Conservation (phyloP, 257 asterid genomes). For the Verbascum thapsus region DNA sequence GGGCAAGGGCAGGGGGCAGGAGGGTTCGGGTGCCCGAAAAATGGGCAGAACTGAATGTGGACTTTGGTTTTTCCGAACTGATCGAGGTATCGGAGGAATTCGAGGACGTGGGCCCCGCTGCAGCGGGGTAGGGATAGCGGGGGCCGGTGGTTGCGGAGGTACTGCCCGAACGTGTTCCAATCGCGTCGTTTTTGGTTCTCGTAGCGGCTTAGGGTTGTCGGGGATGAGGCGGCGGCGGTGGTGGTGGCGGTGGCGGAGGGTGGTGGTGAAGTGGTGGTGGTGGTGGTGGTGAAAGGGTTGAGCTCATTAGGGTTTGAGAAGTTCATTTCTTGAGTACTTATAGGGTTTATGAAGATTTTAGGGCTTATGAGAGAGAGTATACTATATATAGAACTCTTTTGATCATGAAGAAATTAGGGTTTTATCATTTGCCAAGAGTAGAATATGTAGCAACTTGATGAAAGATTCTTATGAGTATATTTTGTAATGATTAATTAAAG, state of each 20-base stretch:
- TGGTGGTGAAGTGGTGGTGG: constrained; percentile 15
- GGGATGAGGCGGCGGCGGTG: constrained; percentile 28
- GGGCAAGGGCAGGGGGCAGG: constrained; percentile 78
- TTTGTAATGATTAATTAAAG: background rate
- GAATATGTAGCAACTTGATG: no score
- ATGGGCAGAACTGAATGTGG: constrained; percentile 60
- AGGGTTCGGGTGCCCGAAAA: constrained; percentile 62
- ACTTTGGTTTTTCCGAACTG: constrained; percentile 71
- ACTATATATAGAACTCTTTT: no score
- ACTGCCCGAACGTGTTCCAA: constrained; percentile 76
- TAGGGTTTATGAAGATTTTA: constrained; percentile 44
- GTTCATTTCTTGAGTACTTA: constrained; percentile 30
- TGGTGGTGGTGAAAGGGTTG: constrained; percentile 24
- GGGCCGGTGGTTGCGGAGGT: constrained; percentile 65
- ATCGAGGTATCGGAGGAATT: constrained; percentile 61
- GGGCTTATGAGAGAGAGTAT: constrained; percentile 40
- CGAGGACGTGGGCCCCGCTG: constrained; percentile 79
- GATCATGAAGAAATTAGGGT: background rate
- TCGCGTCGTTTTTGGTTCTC: constrained; percentile 72
- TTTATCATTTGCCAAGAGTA: constrained; percentile 21
- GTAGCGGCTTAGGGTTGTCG: constrained; percentile 63
- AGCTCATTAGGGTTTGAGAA: no score
- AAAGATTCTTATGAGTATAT: no score
- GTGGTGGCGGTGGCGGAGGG: no score
- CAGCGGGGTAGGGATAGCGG: constrained; percentile 66